Evolutionary conservation across 768 basidiomycete species (phyloP).

Genomic region (Filobasidium wieringae): DNA sequence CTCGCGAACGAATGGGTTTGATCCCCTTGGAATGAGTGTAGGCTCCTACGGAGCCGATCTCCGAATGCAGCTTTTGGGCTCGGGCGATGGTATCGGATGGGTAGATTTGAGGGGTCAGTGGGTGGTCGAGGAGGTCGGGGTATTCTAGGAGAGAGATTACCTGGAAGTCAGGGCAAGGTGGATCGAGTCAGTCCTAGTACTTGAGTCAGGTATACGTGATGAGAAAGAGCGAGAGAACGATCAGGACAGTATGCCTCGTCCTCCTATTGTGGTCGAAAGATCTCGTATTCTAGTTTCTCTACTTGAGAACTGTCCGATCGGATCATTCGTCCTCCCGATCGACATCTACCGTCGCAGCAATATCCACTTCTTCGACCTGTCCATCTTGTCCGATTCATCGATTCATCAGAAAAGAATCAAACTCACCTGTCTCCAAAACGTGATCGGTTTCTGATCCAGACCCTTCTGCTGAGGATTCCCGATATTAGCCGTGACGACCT

Average conservation of each 20-base stretch:
- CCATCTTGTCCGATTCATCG: too few species aligned
- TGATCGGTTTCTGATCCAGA: constrained; percentile 82
- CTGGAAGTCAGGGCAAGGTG: constrained; percentile 40
- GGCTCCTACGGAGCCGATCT: constrained; percentile 86
- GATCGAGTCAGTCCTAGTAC: too few species aligned
- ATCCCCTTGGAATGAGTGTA: constrained; percentile 94
- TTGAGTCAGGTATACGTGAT: too few species aligned
- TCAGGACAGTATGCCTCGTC: too few species aligned
- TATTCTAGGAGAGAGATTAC: constrained; percentile 86
- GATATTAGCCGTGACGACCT: constrained; percentile 88
- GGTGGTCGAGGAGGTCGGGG: constrained; percentile 67
- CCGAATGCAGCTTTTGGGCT: constrained; percentile 63
- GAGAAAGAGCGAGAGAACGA: too few species aligned
- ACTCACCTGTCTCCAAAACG: constrained; percentile 77
- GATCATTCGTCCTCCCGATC: neutral
- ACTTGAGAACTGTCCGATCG: too few species aligned
- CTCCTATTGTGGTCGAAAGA: too few species aligned
- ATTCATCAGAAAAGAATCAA: too few species aligned
- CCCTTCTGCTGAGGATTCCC: constrained; percentile 96
- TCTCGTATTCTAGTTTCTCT: too few species aligned
- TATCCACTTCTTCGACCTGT: too few species aligned
- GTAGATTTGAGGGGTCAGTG: constrained; percentile 55
- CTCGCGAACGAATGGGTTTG: constrained; percentile 69
- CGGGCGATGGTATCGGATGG: constrained; percentile 74
- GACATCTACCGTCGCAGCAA: neutral